A percentile compares a stretch with the other conserved stretches of the same genome.
phyloP scores from a whole-genome alignment of 1,139 yeast species.

The Yamadazyma taylorii region DNA sequence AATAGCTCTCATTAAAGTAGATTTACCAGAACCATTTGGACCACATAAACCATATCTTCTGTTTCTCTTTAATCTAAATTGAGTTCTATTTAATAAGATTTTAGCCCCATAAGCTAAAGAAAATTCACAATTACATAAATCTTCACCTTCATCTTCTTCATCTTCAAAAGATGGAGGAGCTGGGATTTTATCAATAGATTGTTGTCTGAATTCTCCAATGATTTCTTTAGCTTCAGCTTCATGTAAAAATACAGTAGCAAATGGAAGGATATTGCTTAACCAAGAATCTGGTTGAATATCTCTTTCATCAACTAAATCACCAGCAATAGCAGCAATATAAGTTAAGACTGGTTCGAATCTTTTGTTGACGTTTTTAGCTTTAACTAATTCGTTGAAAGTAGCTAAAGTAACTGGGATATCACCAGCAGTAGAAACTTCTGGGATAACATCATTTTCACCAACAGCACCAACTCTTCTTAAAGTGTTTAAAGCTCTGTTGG shows the following conservation, averaged over 20 bases:
- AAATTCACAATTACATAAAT: conserved; percentile 99
- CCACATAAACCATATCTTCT: conserved; percentile 99
- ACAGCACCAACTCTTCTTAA: conserved; percentile 99
- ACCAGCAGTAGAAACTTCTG: conserved; percentile 98
- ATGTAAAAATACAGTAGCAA: conserved; percentile 93
- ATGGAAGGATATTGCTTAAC: conserved; percentile 86
- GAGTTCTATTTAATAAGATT: conserved; percentile 99
- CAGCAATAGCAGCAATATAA: conserved; percentile 95
- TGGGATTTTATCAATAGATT: conserved; percentile 97
- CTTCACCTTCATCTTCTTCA: conserved; percentile 99
- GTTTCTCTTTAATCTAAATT: conserved; percentile 98
- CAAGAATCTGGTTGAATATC: conserved; percentile 90
- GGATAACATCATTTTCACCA: conserved; percentile 82
- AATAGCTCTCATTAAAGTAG: conserved; percentile 99
- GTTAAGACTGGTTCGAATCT: conserved; percentile 77
- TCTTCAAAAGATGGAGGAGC: conserved; percentile 94
- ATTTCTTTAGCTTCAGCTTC: conserved; percentile 88
- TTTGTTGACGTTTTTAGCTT: conserved; percentile 58
- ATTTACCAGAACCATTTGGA: conserved; percentile 99
- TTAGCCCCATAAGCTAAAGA: conserved; percentile 99
- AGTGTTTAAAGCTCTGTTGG: conserved; percentile 94
- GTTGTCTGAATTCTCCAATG: conserved; percentile 93
- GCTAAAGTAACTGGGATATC: conserved; percentile 83
- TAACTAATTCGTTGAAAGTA: conserved; percentile 74
- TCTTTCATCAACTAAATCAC: conserved; percentile 98